phyloP scores from a whole-genome alignment of 805 yeast species.

The Candida palmyrensis region DNA sequence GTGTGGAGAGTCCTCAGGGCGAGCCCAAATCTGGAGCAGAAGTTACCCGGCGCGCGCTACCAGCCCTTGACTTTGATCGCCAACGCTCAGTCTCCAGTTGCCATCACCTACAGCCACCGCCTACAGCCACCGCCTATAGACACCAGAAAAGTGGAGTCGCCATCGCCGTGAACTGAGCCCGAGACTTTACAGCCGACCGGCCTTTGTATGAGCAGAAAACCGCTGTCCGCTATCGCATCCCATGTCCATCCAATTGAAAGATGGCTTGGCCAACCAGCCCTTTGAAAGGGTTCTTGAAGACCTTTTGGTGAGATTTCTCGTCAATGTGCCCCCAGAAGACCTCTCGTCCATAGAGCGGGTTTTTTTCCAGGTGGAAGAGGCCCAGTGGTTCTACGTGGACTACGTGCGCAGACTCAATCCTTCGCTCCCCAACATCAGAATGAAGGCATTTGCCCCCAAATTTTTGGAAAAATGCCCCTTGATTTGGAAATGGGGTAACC shows the following conservation, averaged over 20 bases:
- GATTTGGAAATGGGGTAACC: conserved; percentile 81
- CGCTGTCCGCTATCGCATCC: too few species aligned
- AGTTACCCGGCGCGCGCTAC: too few species aligned
- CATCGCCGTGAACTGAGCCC: too few species aligned
- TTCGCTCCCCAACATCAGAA: conserved; percentile 66
- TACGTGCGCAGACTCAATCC: conserved; percentile 71
- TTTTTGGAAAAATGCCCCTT: conserved; percentile 67
- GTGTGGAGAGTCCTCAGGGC: too few species aligned
- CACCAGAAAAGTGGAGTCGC: too few species aligned
- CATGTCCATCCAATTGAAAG: conserved; percentile 58
- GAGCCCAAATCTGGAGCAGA: too few species aligned
- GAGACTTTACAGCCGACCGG: too few species aligned
- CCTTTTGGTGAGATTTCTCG: conserved; percentile 79
- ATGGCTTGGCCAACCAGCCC: conserved; percentile 57
- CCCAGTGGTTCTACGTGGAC: conserved; percentile 96
- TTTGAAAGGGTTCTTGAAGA: conserved; percentile 78
- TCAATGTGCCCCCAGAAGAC: conserved; percentile 91
- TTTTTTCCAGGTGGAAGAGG: conserved; percentile 93
- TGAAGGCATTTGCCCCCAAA: conserved; percentile 68
- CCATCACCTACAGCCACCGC: too few species aligned
- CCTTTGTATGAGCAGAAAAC: too few species aligned
- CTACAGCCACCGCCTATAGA: too few species aligned
- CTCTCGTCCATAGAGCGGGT: conserved; percentile 74
- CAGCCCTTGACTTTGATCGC: too few species aligned
- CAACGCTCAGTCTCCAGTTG: too few species aligned